phyloP scores from a whole-genome alignment of 1,139 yeast species.

The Yamadazyma conglobata region DNA sequence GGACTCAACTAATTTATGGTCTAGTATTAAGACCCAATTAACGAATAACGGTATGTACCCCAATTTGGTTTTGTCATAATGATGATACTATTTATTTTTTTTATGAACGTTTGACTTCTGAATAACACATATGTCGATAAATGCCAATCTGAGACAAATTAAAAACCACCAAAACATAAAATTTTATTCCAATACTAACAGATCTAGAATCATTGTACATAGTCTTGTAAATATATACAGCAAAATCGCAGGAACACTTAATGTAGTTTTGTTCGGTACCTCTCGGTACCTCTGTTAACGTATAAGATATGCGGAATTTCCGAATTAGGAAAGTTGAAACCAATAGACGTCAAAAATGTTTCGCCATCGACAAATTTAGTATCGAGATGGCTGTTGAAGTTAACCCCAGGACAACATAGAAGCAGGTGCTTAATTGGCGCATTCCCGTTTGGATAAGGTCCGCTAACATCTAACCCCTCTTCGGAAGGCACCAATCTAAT shows the following conservation, averaged over 20 bases:
- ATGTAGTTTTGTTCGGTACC: no score
- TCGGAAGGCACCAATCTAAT: no score
- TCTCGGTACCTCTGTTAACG: no score
- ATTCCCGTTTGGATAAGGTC: no score
- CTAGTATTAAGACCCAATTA: not conserved
- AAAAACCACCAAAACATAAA: not conserved
- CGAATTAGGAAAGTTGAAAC: conserved; percentile 3
- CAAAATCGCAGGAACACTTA: no score
- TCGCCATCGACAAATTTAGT: no score
- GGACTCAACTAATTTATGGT: not conserved
- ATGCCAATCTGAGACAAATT: conserved; percentile 11
- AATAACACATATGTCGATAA: conserved; percentile 12
- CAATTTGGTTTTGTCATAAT: conserved; percentile 3
- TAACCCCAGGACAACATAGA: no score
- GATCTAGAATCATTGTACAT: not conserved
- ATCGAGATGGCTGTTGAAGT: no score
- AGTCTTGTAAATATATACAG: conserved; percentile 1
- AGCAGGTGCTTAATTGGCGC: no score
- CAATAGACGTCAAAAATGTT: no score
- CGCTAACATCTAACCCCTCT: no score
- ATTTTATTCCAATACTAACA: conserved; percentile 5
- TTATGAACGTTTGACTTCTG: conserved; percentile 20
- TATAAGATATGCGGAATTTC: no score
- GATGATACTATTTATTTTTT: conserved; percentile 12
- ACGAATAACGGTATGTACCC: conserved; percentile 14